These are phyloP conservation scores for Macrolepiota dolichaula DNA, from an alignment of 768 basidiomycete genomes.

Conservation along the genomic window DNA sequence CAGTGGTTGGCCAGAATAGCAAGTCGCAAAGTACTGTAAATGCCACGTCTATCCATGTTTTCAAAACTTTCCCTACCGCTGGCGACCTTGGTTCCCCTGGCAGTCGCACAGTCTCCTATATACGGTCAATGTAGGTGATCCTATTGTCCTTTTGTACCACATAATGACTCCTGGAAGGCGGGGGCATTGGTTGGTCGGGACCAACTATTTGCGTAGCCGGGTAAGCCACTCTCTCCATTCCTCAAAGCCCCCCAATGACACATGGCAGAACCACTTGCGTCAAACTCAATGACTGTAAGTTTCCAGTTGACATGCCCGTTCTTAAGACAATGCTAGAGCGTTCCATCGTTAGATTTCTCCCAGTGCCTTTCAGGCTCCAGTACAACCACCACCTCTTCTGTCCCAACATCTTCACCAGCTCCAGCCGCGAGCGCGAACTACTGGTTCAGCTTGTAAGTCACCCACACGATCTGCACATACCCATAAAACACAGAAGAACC, in stretches of 20 bases:
- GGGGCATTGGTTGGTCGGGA: constrained; percentile 37
- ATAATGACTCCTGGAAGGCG: constrained; percentile 14
- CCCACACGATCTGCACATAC: not conserved
- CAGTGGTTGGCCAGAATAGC: not conserved
- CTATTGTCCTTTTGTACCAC: not conserved
- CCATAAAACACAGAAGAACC: not conserved
- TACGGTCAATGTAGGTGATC: constrained; percentile 22
- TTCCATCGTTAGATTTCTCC: constrained; percentile 29
- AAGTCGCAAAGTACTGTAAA: not conserved
- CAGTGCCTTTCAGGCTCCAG: constrained; percentile 34
- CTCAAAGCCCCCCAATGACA: not conserved
- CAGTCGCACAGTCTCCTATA: constrained; percentile 16
- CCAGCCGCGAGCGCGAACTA: constrained; percentile 27
- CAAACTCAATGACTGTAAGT: constrained; percentile 19
- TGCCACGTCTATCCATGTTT: constrained; percentile 14
- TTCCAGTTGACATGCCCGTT: constrained; percentile 19
- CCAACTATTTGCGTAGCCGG: constrained; percentile 37
- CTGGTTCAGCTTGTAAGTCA: constrained; percentile 57
- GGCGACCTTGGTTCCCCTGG: constrained; percentile 14
- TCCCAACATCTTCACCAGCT: constrained; percentile 4
- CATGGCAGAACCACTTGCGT: constrained; percentile 18
- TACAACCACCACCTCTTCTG: not conserved
- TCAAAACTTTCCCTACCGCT: constrained; percentile 9
- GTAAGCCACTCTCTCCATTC: constrained; percentile 17
- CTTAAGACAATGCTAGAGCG: not conserved